Conservation (phyloP, 768 basidiomycete genomes). For the Kwoniella shandongensis region DNA sequence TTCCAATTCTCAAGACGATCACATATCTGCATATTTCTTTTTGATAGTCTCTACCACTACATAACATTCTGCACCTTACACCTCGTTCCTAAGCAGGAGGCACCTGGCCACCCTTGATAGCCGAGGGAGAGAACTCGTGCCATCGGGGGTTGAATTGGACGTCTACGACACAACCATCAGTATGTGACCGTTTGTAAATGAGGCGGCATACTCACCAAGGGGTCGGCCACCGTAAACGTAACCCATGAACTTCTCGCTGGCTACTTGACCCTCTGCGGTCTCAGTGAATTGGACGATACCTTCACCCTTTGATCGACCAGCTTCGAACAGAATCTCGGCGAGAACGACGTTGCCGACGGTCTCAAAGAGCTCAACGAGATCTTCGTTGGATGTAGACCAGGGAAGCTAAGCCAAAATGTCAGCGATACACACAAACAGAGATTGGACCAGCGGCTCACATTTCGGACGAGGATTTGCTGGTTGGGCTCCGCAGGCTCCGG, state of each 20-base stretch:
- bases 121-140: slow-evolving; percentile 86
- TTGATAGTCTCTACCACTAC: no score
- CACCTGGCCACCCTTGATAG: slow-evolving; percentile 69
- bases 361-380: slow-evolving; percentile 95
- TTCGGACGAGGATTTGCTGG: slow-evolving; percentile 97
- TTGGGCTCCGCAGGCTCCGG: slow-evolving; percentile 69
- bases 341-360: slow-evolving; percentile 93
- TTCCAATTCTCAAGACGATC: no score
- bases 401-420: slow-evolving; percentile 64
- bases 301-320: slow-evolving; percentile 85
- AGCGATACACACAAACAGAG: neutral
- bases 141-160: slow-evolving; percentile 94
- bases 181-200: no score
- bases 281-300: slow-evolving; percentile 94
- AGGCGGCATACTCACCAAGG: slow-evolving; percentile 60
- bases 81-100: slow-evolving; percentile 24
- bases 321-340: slow-evolving; percentile 92
- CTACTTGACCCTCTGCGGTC: slow-evolving; percentile 85
- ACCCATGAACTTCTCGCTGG: slow-evolving; percentile 94
- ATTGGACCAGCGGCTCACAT: slow-evolving; percentile 63
- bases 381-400: slow-evolving; percentile 99
- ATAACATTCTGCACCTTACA: no score
- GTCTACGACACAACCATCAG: slow-evolving; percentile 58
- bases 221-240: slow-evolving; percentile 94
- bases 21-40: no score